phyloP scores from a whole-genome alignment of 805 yeast genomes.

The Kodamaea neixiangensis region DNA sequence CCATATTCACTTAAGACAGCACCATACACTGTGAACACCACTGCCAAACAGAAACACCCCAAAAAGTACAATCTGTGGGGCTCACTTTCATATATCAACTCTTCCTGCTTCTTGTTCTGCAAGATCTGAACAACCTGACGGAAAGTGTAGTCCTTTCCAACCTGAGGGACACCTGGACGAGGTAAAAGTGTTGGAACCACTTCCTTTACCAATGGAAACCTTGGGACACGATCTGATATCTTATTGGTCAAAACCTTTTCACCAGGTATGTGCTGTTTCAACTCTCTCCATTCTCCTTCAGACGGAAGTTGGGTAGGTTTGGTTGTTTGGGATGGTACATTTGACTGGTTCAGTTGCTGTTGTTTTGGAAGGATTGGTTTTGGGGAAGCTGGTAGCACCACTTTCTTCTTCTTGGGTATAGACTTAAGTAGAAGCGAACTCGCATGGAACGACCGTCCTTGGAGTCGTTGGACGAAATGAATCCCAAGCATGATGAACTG shows the following conservation, averaged over 20 bases:
- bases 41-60: conserved; percentile 65
- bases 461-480: neutral
- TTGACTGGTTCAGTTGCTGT: neutral
- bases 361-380: neutral
- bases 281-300: conserved; percentile 42
- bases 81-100: conserved; percentile 78
- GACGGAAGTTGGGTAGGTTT: conserved; percentile 25
- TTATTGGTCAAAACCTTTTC: conserved; percentile 47
- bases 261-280: conserved; percentile 59
- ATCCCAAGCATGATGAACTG: neutral
- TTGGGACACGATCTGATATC: conserved; percentile 60
- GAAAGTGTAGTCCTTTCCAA: conserved; percentile 56
- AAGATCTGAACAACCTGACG: conserved; percentile 62
- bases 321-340: conserved; percentile 7
- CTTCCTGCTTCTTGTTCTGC: conserved; percentile 59
- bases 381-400: neutral
- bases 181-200: conserved; percentile 68
- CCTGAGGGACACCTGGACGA: conserved; percentile 75
- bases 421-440: neutral
- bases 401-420: conserved; percentile 1
- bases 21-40: conserved; percentile 70
- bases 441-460: conserved; percentile 2
- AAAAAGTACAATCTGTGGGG: conserved; percentile 78
- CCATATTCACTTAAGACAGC: conserved; percentile 60
- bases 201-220: conserved; percentile 65